Evolutionary conservation across 176 grass and related monocot species (phyloP), one percentile per base, ranked within the genome.

Genomic region (Lolium rigidum): DNA sequence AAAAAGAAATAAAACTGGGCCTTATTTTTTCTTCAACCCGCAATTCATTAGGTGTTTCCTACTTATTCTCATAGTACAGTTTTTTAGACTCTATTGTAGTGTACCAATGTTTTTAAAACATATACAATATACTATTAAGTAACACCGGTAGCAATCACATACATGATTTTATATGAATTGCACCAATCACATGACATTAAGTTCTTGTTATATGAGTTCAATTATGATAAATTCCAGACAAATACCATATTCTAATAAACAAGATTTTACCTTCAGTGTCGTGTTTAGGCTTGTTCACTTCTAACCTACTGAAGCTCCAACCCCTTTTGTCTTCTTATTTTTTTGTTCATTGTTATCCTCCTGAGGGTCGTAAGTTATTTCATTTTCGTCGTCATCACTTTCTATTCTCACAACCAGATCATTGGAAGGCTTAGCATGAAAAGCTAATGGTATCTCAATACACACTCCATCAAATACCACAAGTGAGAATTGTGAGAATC

Each of bases 391-490:
- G 4, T 50, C 12, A 50, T 50, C 49, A 50, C 49, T 50, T 50
- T 50, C 49, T 12, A 0, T 50, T 14, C 11, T 50, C 3, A 11
- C 10, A 50, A 13, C 49, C 49, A 50, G 3, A 50, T 50, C 10
- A 3, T 13, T 13, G 21, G 4, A 80, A 41, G 62, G 84, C 15
- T 56, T 52, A 65, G 84, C 88, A 57, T 15, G 17, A 41, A 81
- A 11, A 13, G 90, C 63, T 10, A 70, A 38, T 5, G 78, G 79
- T 61, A 93, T 92, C 39, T 82, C 82, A 16, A 89, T 58, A 0
- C 90, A 89, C 14, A 76, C 75, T 22, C 10, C 0, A 74, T 84
- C 49, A 50, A 13, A 95, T 10, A 98, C 73, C 26, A 64, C 67
- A 5, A 98, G 89, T 3, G 87, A 93, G 87, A n/a, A n/a, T n/a